Base-by-base conservation (phyloP, 2,329 filamentous ascomycete genomes). In the Exophiala bonariae region DNA sequence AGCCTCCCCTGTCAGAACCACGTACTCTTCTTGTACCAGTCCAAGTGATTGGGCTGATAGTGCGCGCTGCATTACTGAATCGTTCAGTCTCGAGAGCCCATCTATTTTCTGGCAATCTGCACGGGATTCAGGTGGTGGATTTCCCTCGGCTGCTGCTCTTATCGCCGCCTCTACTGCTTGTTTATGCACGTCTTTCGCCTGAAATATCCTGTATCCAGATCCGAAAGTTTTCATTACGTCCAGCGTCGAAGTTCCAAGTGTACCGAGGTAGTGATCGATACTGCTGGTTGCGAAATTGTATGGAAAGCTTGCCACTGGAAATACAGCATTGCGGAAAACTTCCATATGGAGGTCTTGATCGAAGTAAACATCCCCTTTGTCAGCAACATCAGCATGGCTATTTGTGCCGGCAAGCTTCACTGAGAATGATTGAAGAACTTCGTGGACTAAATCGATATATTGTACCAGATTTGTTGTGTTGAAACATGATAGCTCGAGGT, bases 371-470 rank as follows among this genome's bases (percentile, higher is more conserved):
- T 31, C 28, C 28, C 9, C n/a, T 31, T n/a, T 31, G 9, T 31
- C n/a, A n/a, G 28, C 9, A 31, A n/a, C n/a, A n/a, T 31, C n/a
- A n/a, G 9, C 28, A 31, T 31, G 8, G 8, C 28, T 31, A 8
- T 31, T n/a, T 9, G 8, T 9, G 28, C 9, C 28, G 9, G n/a
- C 9, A 9, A 8, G 8, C 9, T 40, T 9, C 37, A 22, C 37
- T 8, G 33, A n/a, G 26, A 50, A 57, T 13, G 55, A 54, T 47
- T 66, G 62, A 47, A 66, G 49, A 7, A 63, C 47, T 45, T 67
- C 63, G 40, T 59, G 61, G 9, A 49, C 58, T 16, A 67, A 50
- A 37, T 64, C 62, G 16, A 66, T 58, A 41, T 63, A 63, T 3
- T 64, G 62, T 0, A 67, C 6, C 1, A 54, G 6, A 1, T 52